phyloP scores from a whole-genome alignment of 805 yeast species.

The Metschnikowia noctiluminum region DNA sequence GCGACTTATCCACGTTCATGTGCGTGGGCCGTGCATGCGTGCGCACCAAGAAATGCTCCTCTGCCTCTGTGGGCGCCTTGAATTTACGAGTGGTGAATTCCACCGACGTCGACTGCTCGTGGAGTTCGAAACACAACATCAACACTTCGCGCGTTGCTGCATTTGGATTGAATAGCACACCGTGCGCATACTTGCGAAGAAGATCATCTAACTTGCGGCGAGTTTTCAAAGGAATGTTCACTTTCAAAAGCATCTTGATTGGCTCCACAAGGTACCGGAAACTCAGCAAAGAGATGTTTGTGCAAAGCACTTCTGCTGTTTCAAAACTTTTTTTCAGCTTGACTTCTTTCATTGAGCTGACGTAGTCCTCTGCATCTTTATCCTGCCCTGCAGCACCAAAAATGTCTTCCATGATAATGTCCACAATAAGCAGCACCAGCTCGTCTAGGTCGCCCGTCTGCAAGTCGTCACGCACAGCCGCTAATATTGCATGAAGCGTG shows the following conservation, averaged over 20 bases:
- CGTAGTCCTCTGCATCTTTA: constrained; percentile 91
- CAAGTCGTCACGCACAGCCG: constrained; percentile 45
- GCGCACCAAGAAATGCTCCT: constrained; percentile 72
- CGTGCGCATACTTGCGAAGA: constrained; percentile 71
- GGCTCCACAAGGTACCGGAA: constrained; percentile 67
- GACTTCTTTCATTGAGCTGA: constrained; percentile 83
- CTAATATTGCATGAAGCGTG: constrained; percentile 74
- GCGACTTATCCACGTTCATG: constrained; percentile 53
- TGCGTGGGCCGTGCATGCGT: constrained; percentile 56
- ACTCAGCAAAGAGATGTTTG: constrained; percentile 53
- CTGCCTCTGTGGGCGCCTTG: constrained; percentile 34
- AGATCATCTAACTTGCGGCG: constrained; percentile 78
- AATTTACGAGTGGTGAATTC: constrained; percentile 6
- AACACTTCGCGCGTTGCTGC: constrained; percentile 55
- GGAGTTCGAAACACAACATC: constrained; percentile 70
- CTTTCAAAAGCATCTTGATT: constrained; percentile 56
- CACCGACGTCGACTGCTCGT: constrained; percentile 42
- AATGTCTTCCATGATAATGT: constrained; percentile 82
- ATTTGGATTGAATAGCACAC: constrained; percentile 69
- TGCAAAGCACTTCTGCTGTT: constrained; percentile 73
- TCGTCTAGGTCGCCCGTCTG: constrained; percentile 74
- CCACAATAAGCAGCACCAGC: constrained; percentile 55
- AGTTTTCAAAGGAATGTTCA: constrained; percentile 61
- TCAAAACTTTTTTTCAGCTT: constrained; percentile 86
- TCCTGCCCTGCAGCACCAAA: constrained; percentile 93